Evolutionary conservation across 768 basidiomycete species (phyloP), one percentile per base, ranked within the genome.

Genomic region (Suillus ampliporus): DNA sequence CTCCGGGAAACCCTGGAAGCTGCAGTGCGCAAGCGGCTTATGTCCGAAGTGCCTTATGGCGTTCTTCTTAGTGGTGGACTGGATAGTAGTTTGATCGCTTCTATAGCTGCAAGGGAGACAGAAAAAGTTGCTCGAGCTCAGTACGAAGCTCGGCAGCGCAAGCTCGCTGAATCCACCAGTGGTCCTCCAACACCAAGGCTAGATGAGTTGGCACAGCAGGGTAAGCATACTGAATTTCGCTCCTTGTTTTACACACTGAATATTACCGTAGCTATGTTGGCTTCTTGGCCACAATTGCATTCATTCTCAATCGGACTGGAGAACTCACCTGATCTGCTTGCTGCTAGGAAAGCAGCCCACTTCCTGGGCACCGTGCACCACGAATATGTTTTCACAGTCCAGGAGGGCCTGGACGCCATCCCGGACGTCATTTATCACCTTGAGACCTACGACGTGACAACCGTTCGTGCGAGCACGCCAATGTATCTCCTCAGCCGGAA

Each of bases 401-500:
- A 99, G 76, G 97, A 99, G 76, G 97, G 97, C 47, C 80, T 99
- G 54, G 97, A 99, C 70, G 97, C 97, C 2, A 89, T 99, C 58
- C 93, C 94, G 5, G 97, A 99, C 62, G 97, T 99, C 63, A 97
- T 99, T 67, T 90, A 98, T 77, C 97, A 99, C 72, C 87, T 99
- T 40, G 97, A 99, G 80, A 99, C 97, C 2, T 99, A 94, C 77
- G 97, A 99, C 75, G 97, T 99, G 61, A 99, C 97, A 34, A 99
- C 97, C 43, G 94, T 98, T 54, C 90, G 97, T 53, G 97, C 97
- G 10, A 94, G 92, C 70, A 98, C 96, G 5, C 97, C 97, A 3
- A 99, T 99, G 97, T 99, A 99, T 78, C 88, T 99, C 34, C 87
- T 99, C 63, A 94, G 92, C 74, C 86, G 97, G 54, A 99, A 99